These are phyloP conservation scores for Xylogone sp. DNA, from an alignment of 2,329 filamentous ascomycete species.

Conservation along the genomic window DNA sequence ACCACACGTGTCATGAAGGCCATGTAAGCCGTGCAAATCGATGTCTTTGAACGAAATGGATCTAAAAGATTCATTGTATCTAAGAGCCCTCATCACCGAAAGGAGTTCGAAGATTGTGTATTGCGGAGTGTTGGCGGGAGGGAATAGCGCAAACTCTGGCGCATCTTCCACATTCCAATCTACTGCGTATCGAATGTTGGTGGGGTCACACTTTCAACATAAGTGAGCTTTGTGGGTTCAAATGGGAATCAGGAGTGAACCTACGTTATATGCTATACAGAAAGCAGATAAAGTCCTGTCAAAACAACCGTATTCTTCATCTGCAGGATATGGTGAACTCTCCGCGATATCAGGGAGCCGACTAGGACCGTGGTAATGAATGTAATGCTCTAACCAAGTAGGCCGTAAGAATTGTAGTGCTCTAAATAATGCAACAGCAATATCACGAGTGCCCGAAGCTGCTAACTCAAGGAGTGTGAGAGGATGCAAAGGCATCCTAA, in stretches of 20 bases:
- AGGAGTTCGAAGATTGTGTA: slow-evolving; percentile 63
- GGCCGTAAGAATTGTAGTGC: slow-evolving; percentile 61
- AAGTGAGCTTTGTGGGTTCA: slow-evolving; percentile 1
- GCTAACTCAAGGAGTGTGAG: slow-evolving; percentile 56
- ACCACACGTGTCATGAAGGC: slow-evolving; percentile 55
- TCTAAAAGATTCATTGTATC: slow-evolving; percentile 67
- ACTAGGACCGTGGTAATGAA: slow-evolving; percentile 56
- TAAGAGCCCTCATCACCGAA: slow-evolving; percentile 63
- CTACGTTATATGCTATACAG: slow-evolving; percentile 62
- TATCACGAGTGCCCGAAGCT: slow-evolving; percentile 59
- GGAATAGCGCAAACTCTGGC: slow-evolving; percentile 61
- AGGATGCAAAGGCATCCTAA: slow-evolving; percentile 53
- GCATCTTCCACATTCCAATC: slow-evolving; percentile 61
- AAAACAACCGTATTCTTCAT: slow-evolving; percentile 56
- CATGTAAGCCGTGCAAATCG: slow-evolving; percentile 61
- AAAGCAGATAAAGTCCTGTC: slow-evolving; percentile 67
- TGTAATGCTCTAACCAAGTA: slow-evolving; percentile 61
- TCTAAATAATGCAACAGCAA: slow-evolving; percentile 57
- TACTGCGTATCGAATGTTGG: slow-evolving; percentile 61
- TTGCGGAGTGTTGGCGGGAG: slow-evolving; percentile 46
- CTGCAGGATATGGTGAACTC: slow-evolving; percentile 36
- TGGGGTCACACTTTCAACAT: slow-evolving; percentile 43
- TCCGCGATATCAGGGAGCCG: slow-evolving; percentile 46
- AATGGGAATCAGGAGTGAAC: not conserved
- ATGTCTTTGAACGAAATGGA: slow-evolving; percentile 65